These are phyloP conservation scores for Rostrohypoxylon terebratum DNA, from an alignment of 495 filamentous ascomycete species.

Conservation along the genomic window DNA sequence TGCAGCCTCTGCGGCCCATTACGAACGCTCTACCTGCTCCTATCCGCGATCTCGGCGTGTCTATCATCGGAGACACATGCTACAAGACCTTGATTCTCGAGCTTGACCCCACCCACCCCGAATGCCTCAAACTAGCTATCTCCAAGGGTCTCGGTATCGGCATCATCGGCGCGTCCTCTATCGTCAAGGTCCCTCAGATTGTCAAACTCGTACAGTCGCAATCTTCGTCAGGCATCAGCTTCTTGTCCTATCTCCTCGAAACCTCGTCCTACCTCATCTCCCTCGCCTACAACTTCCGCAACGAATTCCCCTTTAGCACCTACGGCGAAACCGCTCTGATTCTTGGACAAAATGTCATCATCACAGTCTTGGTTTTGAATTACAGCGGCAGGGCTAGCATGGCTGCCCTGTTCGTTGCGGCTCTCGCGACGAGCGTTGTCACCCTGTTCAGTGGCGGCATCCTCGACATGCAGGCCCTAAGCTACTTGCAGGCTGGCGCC, in stretches of 20 bases:
- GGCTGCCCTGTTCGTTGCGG: conserved; percentile 80
- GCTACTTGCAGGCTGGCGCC: conserved; percentile 84
- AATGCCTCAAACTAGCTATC: conserved; percentile 86
- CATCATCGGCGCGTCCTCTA: conserved; percentile 86
- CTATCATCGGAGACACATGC: conserved; percentile 84
- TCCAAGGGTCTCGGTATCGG: conserved; percentile 92
- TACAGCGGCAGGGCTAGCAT: conserved; percentile 71
- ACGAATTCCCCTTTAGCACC: conserved; percentile 93
- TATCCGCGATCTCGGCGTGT: conserved; percentile 77
- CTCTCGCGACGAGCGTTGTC: conserved; percentile 72
- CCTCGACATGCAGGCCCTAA: conserved; percentile 74
- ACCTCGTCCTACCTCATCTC: conserved; percentile 85
- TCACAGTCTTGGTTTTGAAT: conserved; percentile 83
- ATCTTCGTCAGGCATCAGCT: conserved; percentile 84
- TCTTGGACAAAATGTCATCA: conserved; percentile 88
- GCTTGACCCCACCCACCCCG: conserved; percentile 75
- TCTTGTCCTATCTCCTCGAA: conserved; percentile 91
- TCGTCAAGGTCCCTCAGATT: conserved; percentile 97
- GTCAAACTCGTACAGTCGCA: conserved; percentile 84
- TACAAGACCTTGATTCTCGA: conserved; percentile 85
- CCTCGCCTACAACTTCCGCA: conserved; percentile 88
- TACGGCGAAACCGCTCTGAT: conserved; percentile 95
- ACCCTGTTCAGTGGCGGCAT: conserved; percentile 76
- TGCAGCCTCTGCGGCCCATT: conserved; percentile 84
- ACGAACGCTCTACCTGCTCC: conserved; percentile 82